These are phyloP conservation scores for Beta macrorhiza DNA, from an alignment of 179 eudicot species.

Conservation along the genomic window DNA sequence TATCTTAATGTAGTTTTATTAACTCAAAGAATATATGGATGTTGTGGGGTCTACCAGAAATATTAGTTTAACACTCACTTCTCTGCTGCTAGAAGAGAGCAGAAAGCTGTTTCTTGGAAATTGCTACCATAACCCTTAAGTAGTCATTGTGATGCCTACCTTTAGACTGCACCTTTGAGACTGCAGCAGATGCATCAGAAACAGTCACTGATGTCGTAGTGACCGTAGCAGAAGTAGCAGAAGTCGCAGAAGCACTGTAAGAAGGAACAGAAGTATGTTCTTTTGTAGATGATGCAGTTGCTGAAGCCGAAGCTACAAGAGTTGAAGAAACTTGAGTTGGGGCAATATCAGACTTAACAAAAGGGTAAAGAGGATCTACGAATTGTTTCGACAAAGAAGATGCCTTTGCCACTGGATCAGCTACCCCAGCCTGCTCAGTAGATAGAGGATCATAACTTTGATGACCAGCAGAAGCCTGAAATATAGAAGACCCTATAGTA, in stretches of 20 bases:
- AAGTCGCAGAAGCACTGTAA: conserved; percentile 37
- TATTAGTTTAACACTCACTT: neutral
- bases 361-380: conserved; percentile 26
- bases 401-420: conserved; percentile 24
- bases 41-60: neutral
- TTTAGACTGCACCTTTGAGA: conserved; percentile 56
- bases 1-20: neutral
- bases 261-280: conserved; percentile 42
- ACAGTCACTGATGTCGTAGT: conserved; percentile 25
- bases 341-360: conserved; percentile 20
- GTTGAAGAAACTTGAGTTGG: conserved; percentile 20
- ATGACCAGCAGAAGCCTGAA: conserved; percentile 32
- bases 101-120: neutral
- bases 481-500: conserved; percentile 36
- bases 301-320: conserved; percentile 41
- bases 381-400: conserved; percentile 29
- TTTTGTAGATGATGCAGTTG: conserved; percentile 35
- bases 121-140: neutral
- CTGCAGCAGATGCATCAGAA: conserved; percentile 32
- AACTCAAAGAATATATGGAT: neutral
- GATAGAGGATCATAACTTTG: conserved; percentile 18
- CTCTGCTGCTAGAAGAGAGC: conserved; percentile 6
- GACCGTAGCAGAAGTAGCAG: conserved; percentile 36
- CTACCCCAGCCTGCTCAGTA: conserved; percentile 33
- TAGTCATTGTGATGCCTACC: conserved; percentile 41